Conservation (phyloP, 2,329 filamentous ascomycete genomes). For the Pseudomassariella vexata region DNA sequence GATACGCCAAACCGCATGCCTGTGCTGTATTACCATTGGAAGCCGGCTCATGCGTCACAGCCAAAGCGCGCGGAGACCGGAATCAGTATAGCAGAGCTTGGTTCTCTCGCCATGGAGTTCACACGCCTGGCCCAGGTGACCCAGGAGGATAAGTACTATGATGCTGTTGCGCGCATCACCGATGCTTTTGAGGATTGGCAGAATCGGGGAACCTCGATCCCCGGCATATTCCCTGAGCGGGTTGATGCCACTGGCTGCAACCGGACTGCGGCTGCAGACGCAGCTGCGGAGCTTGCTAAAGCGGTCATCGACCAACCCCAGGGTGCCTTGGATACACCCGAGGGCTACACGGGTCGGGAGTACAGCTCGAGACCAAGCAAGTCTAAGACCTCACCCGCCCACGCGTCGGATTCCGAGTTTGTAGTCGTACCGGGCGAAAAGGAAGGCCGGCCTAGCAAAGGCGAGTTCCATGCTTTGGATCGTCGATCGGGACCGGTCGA, state of each 20-base stretch:
- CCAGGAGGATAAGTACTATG: slow-evolving; percentile 76
- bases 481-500: background rate
- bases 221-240: slow-evolving; percentile 74
- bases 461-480: background rate
- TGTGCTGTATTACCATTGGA: slow-evolving; percentile 73
- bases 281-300: slow-evolving; percentile 14
- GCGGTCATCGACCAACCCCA: slow-evolving; percentile 1
- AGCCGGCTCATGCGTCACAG: slow-evolving; percentile 56
- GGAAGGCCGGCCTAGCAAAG: slow-evolving; percentile 1
- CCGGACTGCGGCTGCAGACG: slow-evolving; percentile 38
- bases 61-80: slow-evolving; percentile 54
- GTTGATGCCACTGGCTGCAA: slow-evolving; percentile 80
- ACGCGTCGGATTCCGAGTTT: slow-evolving; percentile 5
- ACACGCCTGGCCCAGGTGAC: slow-evolving; percentile 85
- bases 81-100: slow-evolving; percentile 64
- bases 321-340: slow-evolving; percentile 2
- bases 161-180: slow-evolving; percentile 81
- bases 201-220: slow-evolving; percentile 59
- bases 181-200: slow-evolving; percentile 73
- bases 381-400: background rate
- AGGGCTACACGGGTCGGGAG: slow-evolving; percentile 4
- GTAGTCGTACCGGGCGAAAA: slow-evolving; percentile 2
- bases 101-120: slow-evolving; percentile 80
- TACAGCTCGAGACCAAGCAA: background rate
- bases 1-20: slow-evolving; percentile 94